phyloP scores from a whole-genome alignment of 2,329 filamentous ascomycete genomes.

The Orbilia javanica region DNA sequence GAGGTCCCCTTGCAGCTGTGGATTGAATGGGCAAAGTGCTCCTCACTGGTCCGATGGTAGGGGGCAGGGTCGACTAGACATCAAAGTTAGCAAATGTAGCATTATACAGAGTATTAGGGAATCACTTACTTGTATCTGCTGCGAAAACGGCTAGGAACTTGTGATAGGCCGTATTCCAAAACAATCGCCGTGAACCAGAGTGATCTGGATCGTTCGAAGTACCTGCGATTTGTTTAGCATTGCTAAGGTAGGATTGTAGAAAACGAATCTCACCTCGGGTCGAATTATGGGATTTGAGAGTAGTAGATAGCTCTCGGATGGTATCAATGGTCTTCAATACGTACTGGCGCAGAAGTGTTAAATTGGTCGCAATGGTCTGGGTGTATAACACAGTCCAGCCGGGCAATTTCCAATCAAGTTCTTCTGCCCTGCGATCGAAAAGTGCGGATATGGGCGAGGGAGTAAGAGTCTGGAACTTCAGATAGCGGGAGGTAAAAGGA shows the following conservation, averaged over 20 bases:
- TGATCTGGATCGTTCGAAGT: background rate
- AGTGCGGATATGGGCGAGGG: background rate
- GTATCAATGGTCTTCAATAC: background rate
- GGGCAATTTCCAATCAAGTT: background rate
- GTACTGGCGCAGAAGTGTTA: no score
- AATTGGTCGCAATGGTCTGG: background rate
- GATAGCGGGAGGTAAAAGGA: background rate
- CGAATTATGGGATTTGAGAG: background rate
- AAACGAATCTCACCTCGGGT: background rate
- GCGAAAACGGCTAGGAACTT: background rate
- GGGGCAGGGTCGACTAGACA: background rate
- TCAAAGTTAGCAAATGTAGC: background rate
- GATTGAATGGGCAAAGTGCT: background rate
- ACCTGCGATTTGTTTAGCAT: background rate
- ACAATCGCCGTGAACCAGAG: background rate
- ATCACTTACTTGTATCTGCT: background rate
- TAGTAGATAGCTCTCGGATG: background rate
- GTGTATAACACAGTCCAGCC: constrained; percentile 1
- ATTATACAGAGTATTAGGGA: background rate
- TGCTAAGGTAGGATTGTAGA: no score
- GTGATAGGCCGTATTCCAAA: background rate
- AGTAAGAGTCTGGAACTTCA: no score
- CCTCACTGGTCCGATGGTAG: background rate
- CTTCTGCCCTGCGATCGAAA: background rate
- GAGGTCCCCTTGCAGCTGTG: background rate